Evolutionary conservation across 306 rosid genomes (phyloP).

Genomic region (Fragaria vesca): DNA sequence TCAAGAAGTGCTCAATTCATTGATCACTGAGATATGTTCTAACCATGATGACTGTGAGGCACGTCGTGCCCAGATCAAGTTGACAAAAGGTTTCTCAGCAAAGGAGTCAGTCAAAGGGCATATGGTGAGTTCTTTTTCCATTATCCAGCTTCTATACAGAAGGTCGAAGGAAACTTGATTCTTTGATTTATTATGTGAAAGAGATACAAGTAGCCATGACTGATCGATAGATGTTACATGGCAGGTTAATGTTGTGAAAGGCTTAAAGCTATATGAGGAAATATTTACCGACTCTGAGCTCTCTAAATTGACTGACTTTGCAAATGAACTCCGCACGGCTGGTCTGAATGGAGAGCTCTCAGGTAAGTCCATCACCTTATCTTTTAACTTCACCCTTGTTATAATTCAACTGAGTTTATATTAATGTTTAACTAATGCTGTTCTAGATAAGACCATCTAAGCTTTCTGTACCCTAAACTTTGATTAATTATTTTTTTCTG

Average conservation of each 20-base stretch:
- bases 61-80: constrained; percentile 67
- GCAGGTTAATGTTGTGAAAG: constrained; percentile 98
- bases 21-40: constrained; percentile 52
- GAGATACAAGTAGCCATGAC: constrained; percentile 18
- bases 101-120: constrained; percentile 91
- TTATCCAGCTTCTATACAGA: background rate
- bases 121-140: constrained; percentile 67
- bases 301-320: constrained; percentile 64
- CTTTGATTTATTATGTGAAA: background rate
- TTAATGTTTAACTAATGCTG: background rate
- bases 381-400: background rate
- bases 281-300: constrained; percentile 71
- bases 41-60: constrained; percentile 91
- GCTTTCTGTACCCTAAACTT: background rate
- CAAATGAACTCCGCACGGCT: constrained; percentile 68
- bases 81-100: constrained; percentile 94
- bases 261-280: constrained; percentile 82
- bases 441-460: background rate
- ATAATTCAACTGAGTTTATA: background rate
- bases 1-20: constrained; percentile 62
- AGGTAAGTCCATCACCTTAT: constrained; percentile 36
- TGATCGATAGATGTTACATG: constrained; percentile 38
- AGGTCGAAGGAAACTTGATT: background rate
- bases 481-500: background rate
- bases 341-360: constrained; percentile 90